Evolutionary conservation across 2,329 filamentous ascomycete genomes (phyloP).

Genomic region (Alternaria panax): DNA sequence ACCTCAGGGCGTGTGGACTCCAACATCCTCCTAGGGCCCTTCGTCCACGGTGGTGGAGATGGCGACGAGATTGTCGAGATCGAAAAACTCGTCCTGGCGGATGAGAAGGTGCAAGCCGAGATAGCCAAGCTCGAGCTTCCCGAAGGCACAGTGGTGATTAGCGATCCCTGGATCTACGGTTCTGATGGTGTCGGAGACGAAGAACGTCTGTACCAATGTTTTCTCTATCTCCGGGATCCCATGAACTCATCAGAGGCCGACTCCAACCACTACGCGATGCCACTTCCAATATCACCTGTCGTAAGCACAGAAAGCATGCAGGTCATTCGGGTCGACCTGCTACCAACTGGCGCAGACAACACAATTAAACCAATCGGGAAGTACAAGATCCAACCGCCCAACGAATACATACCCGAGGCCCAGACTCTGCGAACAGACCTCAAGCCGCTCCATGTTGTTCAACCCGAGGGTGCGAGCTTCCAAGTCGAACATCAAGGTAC

Average conservation of each 20-base stretch:
- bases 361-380: constrained; percentile 63
- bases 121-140: constrained; percentile 67
- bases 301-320: constrained; percentile 68
- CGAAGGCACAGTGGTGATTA: constrained; percentile 63
- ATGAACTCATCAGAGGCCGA: constrained; percentile 64
- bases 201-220: constrained; percentile 66
- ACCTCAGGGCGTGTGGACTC: constrained; percentile 59
- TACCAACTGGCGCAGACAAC: constrained; percentile 72
- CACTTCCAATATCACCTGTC: constrained; percentile 71
- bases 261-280: constrained; percentile 73
- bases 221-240: constrained; percentile 71
- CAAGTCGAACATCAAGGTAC: constrained; percentile 60
- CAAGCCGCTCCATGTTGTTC: constrained; percentile 69
- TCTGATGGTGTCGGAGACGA: constrained; percentile 56
- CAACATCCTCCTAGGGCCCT: constrained; percentile 66
- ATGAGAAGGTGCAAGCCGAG: constrained; percentile 64
- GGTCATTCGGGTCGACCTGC: constrained; percentile 72
- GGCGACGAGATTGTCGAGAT: constrained; percentile 67
- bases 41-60: constrained; percentile 65
- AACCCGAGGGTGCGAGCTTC: constrained; percentile 71
- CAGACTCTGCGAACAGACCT: constrained; percentile 67
- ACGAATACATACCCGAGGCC: constrained; percentile 72
- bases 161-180: constrained; percentile 75
- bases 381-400: constrained; percentile 65
- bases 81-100: constrained; percentile 63